Base-by-base conservation (phyloP, 768 basidiomycete species). In the Gymnopilus junonius region DNA sequence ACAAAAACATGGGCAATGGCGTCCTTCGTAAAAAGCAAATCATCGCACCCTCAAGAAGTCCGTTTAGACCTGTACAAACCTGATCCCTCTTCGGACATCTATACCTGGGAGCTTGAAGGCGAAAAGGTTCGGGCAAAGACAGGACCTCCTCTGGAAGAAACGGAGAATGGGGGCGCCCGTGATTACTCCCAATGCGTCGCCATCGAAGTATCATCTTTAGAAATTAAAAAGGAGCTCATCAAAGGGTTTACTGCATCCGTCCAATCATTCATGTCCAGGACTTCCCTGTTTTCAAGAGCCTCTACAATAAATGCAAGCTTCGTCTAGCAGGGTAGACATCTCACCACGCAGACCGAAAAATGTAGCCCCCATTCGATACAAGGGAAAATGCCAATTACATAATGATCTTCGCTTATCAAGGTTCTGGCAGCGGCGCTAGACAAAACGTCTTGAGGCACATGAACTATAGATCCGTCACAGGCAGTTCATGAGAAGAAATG, bases 1-100 rank as follows among this genome's bases (percentile, higher is more conserved):
- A n/a, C 58, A 20, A 55, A 21, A 20, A 55, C 58, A 25, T 64
- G 59, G 58, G 58, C 51, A 1, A 31, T 39, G n/a, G 63, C 58
- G 15, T 45, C 54, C 8, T 55, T 55, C 54, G 6, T 1, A 8
- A 51, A 51, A 51, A 23, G 17, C 15, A 27, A 29, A 20, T 29
- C 46, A 5, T 53, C 21, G 32, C 0, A 60, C 3, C 23, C 27
- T 40, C 29, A 57, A 20, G 62, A 57, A 15, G 56, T 63, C 8
- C 20, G 31, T 40, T n/a, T 40, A 8, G n/a, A 40, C n/a, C 20
- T 40, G 17, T 10, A 35, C 20, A 32, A 23, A 5, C n/a, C 53
- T 4, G 29, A 54, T 23, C 32, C 31, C 34, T 37, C 7, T 8
- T 35, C 23, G n/a, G 31, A 54, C 10, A 14, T 37, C 11, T 54